Conservation (phyloP, 495 filamentous ascomycete species). For the Aspergillus coremiiformis region DNA sequence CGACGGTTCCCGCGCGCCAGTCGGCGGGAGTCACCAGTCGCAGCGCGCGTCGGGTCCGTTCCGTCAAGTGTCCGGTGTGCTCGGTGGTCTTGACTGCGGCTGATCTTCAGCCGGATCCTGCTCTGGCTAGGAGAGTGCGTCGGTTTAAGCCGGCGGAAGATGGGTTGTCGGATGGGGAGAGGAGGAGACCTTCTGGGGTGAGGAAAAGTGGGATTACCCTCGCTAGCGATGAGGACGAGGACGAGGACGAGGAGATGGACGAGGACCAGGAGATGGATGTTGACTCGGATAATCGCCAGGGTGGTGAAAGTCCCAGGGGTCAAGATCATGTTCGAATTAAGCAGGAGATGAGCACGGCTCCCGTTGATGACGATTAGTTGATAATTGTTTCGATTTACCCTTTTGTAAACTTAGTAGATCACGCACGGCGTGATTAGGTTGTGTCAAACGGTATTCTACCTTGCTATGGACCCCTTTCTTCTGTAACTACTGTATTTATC, state of each 20-base stretch:
- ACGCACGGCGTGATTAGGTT: neutral
- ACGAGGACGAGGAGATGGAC: constrained; percentile 11
- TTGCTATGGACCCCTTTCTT: too few relatives aligned
- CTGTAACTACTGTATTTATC: neutral
- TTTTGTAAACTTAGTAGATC: neutral
- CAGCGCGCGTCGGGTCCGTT: constrained; percentile 14
- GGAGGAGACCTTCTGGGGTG: constrained; percentile 4
- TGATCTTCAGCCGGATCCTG: constrained; percentile 38
- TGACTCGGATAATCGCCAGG: constrained; percentile 3
- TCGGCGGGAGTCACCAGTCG: neutral
- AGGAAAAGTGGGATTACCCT: constrained; percentile 20
- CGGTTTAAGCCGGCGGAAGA: constrained; percentile 33
- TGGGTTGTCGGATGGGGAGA: constrained; percentile 9
- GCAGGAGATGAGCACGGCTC: constrained; percentile 14
- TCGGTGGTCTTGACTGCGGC: constrained; percentile 28
- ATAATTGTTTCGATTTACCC: neutral
- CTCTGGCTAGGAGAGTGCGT: constrained; percentile 36
- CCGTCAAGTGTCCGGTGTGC: constrained; percentile 46
- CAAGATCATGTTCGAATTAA: constrained; percentile 14
- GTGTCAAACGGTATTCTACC: neutral
- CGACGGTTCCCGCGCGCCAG: constrained; percentile 20
- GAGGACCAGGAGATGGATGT: constrained; percentile 11
- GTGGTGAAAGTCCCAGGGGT: neutral
- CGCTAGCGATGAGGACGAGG: constrained; percentile 21
- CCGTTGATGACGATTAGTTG: neutral